Evolutionary conservation across 345 rosid genomes (phyloP), one percentile per base, ranked within the genome.

Genomic region (Isatis tinctoria): DNA sequence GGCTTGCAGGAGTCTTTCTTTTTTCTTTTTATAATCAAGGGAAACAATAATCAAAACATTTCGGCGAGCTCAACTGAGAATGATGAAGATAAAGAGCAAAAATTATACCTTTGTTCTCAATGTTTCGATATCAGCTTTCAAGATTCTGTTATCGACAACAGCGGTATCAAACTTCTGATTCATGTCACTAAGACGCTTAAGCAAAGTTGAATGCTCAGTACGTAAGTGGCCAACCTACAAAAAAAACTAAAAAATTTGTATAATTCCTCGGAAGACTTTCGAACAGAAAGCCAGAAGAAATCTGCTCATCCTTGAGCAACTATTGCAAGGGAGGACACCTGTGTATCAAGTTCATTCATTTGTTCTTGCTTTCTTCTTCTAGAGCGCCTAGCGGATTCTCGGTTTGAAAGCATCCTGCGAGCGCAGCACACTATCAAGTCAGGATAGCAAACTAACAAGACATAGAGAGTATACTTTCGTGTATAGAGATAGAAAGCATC

Each of bases 321-420:
- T 28, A 32, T 12, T 53, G 26, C 24, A 58, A 18, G 13, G 43
- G 27, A 35, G 43, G 63, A 92, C 16, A 49, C 96, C 94, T 92
- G 92, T 39, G 80, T 67, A 78, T 88, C 96, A 56, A 88, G 87
- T 71, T 88, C 97, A 84, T 51, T 87, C 82, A 88, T 44, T 48
- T 90, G 96, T 22, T 78, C 92, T 67, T 87, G 92, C 78, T 90
- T 92, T 77, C 93, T 84, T 82, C 84, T 80, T 79, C 97, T 84
- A 56, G 96, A 92, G 30, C 96, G 96, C 79, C 96, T 87, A 18
- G 97, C 96, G 27, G 97, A 92, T 82, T 92, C 96, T 69, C 94
- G 87, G 85, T 92, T 92, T 57, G 97, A 92, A 79, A 71, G 82
- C 96, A 85, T 92, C 89, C 97, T 92, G 80, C 51, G 16, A 16